A percentile compares a stretch with the other conserved stretches of the same genome.
These are phyloP conservation scores for Physcomitrium patens DNA, from an alignment of 225 moss, liverwort and hornwort species.

Conservation along the genomic window DNA sequence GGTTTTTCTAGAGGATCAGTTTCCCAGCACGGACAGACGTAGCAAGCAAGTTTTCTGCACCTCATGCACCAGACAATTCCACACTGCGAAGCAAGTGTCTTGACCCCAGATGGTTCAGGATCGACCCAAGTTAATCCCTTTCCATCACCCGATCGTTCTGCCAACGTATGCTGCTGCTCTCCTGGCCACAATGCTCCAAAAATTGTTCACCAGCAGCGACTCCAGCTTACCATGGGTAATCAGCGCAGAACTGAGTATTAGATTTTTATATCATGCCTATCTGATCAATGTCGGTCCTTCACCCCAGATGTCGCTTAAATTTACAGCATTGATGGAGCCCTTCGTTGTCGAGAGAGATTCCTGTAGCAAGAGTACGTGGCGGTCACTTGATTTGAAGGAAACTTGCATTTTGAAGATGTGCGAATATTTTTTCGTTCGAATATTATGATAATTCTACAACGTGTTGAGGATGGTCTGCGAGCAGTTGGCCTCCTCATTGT, in stretches of 20 bases:
- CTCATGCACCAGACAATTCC: constrained; percentile 5
- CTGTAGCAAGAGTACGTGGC: too few relatives aligned
- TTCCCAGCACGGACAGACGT: constrained; percentile 29
- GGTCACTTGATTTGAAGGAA: constrained; percentile 2
- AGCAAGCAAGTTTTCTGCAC: constrained; percentile 30
- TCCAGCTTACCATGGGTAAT: constrained; percentile 4
- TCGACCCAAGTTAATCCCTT: neutral
- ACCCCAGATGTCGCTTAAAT: constrained; percentile 3
- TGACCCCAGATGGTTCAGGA: neutral
- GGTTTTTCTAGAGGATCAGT: neutral
- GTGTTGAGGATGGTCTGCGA: too few relatives aligned
- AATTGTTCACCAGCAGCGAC: constrained; percentile 25
- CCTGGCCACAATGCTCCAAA: neutral
- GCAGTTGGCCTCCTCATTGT: too few relatives aligned
- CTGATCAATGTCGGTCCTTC: neutral
- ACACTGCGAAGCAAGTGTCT: constrained; percentile 26
- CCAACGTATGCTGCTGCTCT: neutral
- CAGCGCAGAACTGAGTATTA: neutral
- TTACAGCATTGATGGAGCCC: neutral
- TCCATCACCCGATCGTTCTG: constrained; percentile 12
- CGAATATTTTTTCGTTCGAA: too few relatives aligned
- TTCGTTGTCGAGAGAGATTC: too few relatives aligned
- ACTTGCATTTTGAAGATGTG: neutral
- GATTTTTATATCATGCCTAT: neutral
- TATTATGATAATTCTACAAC: too few relatives aligned